phyloP scores from a whole-genome alignment of 1,284 basidiomycete genomes.

The Golubevia pallescens region DNA sequence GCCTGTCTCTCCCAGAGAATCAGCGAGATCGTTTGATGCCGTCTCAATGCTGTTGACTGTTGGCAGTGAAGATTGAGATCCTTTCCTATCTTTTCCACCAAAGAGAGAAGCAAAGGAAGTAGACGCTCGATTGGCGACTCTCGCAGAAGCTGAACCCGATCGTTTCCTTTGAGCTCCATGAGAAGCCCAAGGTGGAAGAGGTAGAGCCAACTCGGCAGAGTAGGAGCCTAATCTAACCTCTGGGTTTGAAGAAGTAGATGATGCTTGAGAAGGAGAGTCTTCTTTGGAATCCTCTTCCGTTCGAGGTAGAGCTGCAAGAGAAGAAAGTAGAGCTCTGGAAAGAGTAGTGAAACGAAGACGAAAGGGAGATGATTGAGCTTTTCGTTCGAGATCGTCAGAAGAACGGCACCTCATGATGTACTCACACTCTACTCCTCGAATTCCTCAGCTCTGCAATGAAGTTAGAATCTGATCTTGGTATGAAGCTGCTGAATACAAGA shows the following conservation, averaged over 20 bases:
- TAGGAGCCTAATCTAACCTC: slow-evolving; percentile 69
- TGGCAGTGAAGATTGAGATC: background rate
- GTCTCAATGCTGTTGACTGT: background rate
- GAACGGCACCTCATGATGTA: slow-evolving; percentile 64
- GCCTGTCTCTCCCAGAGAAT: background rate
- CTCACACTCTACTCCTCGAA: slow-evolving; percentile 68
- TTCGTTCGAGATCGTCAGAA: slow-evolving; percentile 64
- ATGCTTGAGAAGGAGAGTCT: slow-evolving; percentile 36
- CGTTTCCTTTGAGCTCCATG: slow-evolving; percentile 19
- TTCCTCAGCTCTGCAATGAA: slow-evolving; percentile 71
- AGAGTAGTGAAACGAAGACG: slow-evolving; percentile 49
- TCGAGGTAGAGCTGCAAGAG: slow-evolving; percentile 7
- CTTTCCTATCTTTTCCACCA: slow-evolving; percentile 21
- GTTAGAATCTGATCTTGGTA: slow-evolving; percentile 71
- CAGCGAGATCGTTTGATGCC: background rate
- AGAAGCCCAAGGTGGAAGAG: slow-evolving; percentile 68
- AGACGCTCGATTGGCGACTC: slow-evolving; percentile 14
- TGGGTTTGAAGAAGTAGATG: slow-evolving; percentile 66
- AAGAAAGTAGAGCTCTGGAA: slow-evolving; percentile 1
- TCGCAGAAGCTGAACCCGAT: background rate
- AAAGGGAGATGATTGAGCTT: slow-evolving; percentile 66
- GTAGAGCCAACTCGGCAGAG: slow-evolving; percentile 72
- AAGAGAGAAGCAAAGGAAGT: slow-evolving; percentile 31
- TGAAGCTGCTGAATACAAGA: slow-evolving; percentile 73
- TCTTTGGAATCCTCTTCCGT: too few relatives aligned